Percentiles rank a stretch among this genome's conserved stretches.
phyloP scores from a whole-genome alignment of 2,329 filamentous ascomycete genomes.

The Microdochium trichocladiopsis region DNA sequence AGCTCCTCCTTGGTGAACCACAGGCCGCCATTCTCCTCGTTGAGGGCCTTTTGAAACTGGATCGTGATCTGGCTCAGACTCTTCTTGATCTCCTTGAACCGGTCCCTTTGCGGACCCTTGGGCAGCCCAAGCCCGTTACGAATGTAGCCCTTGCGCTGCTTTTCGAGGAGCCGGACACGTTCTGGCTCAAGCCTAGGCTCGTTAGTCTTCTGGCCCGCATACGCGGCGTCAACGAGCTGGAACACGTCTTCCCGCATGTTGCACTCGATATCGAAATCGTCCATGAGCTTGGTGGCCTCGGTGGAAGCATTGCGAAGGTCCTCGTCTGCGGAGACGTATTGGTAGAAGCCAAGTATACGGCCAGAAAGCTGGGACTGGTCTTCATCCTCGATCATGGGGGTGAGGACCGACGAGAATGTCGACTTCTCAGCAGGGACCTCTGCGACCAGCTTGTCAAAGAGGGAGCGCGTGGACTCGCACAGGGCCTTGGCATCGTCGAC shows the following conservation, averaged over 20 bases:
- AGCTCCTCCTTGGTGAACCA: constrained; percentile 73
- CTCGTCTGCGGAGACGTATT: constrained; percentile 65
- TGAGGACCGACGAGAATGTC: constrained; percentile 47
- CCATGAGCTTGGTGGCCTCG: constrained; percentile 67
- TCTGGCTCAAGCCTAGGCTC: constrained; percentile 57
- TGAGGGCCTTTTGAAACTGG: constrained; percentile 71
- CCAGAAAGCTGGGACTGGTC: constrained; percentile 52
- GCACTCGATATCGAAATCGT: constrained; percentile 71
- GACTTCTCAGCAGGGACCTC: constrained; percentile 46
- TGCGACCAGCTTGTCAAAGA: constrained; percentile 62
- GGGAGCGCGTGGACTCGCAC: constrained; percentile 53
- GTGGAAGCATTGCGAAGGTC: constrained; percentile 68
- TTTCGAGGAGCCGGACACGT: constrained; percentile 65
- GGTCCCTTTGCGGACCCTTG: constrained; percentile 61
- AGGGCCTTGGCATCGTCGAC: constrained; percentile 59
- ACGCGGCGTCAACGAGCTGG: constrained; percentile 53
- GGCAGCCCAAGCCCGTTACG: constrained; percentile 68
- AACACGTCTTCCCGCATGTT: constrained; percentile 80
- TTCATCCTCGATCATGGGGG: constrained; percentile 68
- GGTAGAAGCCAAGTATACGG: constrained; percentile 72
- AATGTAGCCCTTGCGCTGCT: constrained; percentile 71
- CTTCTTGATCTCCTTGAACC: constrained; percentile 85
- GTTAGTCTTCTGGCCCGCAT: constrained; percentile 45
- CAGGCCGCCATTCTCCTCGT: constrained; percentile 74
- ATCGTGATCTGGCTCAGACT: constrained; percentile 67